Evolutionary conservation across 2,329 filamentous ascomycete species (phyloP).

Genomic region (Fonsecaea multimorphosa): DNA sequence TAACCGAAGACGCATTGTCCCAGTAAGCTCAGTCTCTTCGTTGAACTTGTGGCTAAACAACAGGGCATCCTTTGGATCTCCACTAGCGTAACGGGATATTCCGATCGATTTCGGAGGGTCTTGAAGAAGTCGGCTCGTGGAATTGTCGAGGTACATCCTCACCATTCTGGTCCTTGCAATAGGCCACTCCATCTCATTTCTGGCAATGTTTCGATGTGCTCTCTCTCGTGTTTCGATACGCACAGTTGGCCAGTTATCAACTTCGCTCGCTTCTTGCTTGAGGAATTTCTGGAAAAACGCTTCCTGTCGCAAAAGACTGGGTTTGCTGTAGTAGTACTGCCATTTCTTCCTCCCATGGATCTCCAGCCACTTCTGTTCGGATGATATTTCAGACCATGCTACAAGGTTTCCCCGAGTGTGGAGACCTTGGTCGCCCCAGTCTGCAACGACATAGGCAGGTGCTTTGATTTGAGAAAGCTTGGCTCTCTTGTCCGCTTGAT

Average conservation of each 20-base stretch:
- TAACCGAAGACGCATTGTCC: constrained; percentile 54
- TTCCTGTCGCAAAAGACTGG: constrained; percentile 12
- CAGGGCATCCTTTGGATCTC: too few species aligned
- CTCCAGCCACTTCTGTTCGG: constrained; percentile 20
- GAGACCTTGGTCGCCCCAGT: constrained; percentile 20
- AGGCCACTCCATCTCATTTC: constrained; percentile 9
- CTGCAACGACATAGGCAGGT: constrained; percentile 19
- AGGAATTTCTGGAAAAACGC: constrained; percentile 20
- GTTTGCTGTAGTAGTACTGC: constrained; percentile 16
- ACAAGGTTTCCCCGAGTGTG: constrained; percentile 23
- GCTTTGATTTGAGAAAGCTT: constrained; percentile 9
- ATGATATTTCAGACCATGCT: too few species aligned
- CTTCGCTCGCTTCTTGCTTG: constrained; percentile 9
- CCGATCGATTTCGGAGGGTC: too few species aligned
- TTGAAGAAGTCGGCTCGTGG: too few species aligned
- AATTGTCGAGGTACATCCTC: constrained; percentile 15
- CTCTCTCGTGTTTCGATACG: constrained; percentile 17
- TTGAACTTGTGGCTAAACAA: constrained; percentile 46
- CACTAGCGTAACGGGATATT: too few species aligned
- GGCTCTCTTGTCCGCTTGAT: constrained; percentile 8
- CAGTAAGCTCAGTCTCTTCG: constrained; percentile 49
- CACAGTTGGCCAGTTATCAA: constrained; percentile 19
- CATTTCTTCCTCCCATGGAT: constrained; percentile 24
- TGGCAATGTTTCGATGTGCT: not conserved
- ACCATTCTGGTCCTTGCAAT: constrained; percentile 9